phyloP scores from a whole-genome alignment of 2,329 filamentous ascomycete species.

The Monilinia vaccinii-corymbosi region DNA sequence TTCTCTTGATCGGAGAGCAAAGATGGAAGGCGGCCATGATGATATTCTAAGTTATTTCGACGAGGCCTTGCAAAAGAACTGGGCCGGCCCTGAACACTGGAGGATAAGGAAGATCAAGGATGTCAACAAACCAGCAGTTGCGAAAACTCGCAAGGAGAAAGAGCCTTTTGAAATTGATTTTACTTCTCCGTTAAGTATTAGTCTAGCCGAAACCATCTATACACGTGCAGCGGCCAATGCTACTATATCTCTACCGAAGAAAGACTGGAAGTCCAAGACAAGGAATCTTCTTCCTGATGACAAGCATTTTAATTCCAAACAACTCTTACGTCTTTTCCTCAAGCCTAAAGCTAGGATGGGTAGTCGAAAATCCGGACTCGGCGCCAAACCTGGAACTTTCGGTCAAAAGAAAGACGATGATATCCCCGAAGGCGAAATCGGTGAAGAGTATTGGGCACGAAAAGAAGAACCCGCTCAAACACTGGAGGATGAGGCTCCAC shows the following conservation, averaged over 20 bases:
- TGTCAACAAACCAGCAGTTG: conserved; percentile 52
- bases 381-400: conserved; percentile 35
- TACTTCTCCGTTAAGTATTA: conserved; percentile 59
- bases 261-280: conserved; percentile 91
- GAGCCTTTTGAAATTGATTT: conserved; percentile 96
- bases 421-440: conserved; percentile 66
- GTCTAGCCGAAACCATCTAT: conserved; percentile 67
- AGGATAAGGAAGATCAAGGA: conserved; percentile 90
- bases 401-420: conserved; percentile 43
- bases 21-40: conserved; percentile 61
- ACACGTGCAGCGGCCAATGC: conserved; percentile 73
- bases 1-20: conserved; percentile 65
- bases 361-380: conserved; percentile 48
- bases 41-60: conserved; percentile 98
- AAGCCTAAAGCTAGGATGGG: conserved; percentile 87
- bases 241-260: conserved; percentile 78
- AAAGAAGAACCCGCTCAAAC: conserved; percentile 42
- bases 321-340: conserved; percentile 80
- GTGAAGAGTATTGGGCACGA: conserved; percentile 91
- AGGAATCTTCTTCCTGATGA: conserved; percentile 92
- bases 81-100: conserved; percentile 98
- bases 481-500: conserved; percentile 47
- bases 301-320: conserved; percentile 94
- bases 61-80: conserved; percentile 91
- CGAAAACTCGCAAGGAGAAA: conserved; percentile 79